Base-by-base conservation (phyloP, 75 land plant species). In the Pseudotsuga menziesii region DNA sequence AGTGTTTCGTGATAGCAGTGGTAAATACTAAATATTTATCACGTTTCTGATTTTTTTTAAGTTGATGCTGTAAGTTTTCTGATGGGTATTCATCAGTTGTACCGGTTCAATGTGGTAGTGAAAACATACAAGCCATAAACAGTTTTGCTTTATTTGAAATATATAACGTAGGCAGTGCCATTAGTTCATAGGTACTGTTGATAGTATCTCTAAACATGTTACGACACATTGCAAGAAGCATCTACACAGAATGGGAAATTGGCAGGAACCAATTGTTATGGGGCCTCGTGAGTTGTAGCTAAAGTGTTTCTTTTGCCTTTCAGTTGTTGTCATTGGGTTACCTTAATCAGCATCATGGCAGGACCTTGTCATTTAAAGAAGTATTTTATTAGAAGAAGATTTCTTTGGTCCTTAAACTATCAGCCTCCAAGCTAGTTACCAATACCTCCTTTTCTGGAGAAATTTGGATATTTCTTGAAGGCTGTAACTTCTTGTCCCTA, bases 321-420 rank as follows among this genome's bases (percentile, higher is more conserved):
- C 83, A 95, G 98, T 95, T 75, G 69, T 93, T 72, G 88, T 95
- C 3, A 87, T 91, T 58, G 96, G 96, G 27, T 83, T 95, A 77
- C 98, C 98, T 58, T 85, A 92, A 71, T 93, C 96, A 77, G 98
- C 98, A 74, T 95, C 98, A 19, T 95, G 98, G 98, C 98, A 95
- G 83, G 98, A 95, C 77, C 75, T 95, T 66, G 20, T 66, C 20
- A 66, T 67, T 67, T 39, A 39, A 39, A 39, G 41, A 39, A 39
- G 4, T 4, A 48, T 48, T 48, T 48, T 48, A 48, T 48, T 48
- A 9, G 54, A 9, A 44, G 8, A 44, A 11, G 13, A 9, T 48
- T 48, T 48, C 12, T 9, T 48, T 48, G 54, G 54, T 48, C 54
- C 9, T 48, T 0, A 9, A 48, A 48, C 12, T 48, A 48, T 29